Evolutionary conservation across 768 basidiomycete genomes (phyloP).

Genomic region (Lentinula detonsa): DNA sequence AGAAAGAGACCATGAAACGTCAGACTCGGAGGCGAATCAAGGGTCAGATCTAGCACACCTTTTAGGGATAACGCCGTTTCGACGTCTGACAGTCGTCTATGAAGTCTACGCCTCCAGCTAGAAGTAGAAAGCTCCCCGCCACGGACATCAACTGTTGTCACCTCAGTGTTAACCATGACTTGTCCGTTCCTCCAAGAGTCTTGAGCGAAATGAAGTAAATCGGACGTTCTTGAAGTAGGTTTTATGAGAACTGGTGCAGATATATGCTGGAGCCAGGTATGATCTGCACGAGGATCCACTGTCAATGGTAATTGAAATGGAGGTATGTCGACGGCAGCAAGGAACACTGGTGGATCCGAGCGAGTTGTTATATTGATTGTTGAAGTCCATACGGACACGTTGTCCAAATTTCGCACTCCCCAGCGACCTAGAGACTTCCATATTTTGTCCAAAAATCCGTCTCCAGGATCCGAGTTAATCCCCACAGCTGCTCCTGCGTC

Average conservation of each 20-base stretch:
- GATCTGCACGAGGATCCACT: constrained; percentile 42
- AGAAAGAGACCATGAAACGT: constrained; percentile 5
- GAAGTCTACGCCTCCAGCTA: constrained; percentile 43
- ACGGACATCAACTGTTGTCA: constrained; percentile 37
- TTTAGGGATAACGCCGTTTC: constrained; percentile 41
- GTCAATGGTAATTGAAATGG: constrained; percentile 53
- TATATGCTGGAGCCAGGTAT: constrained; percentile 53
- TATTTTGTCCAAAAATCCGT: constrained; percentile 37
- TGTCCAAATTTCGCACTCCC: constrained; percentile 51
- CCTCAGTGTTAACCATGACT: constrained; percentile 36
- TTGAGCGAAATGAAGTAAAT: constrained; percentile 43
- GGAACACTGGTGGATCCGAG: constrained; percentile 28
- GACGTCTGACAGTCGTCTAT: constrained; percentile 37
- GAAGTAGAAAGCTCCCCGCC: constrained; percentile 40
- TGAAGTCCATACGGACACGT: constrained; percentile 49
- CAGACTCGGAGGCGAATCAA: neutral
- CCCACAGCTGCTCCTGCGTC: constrained; percentile 60
- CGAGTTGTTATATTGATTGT: constrained; percentile 44
- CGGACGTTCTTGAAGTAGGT: constrained; percentile 47
- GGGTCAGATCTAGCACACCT: constrained; percentile 33
- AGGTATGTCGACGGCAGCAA: constrained; percentile 41
- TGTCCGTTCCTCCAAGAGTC: constrained; percentile 54
- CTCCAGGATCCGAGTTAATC: constrained; percentile 37
- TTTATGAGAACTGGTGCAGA: constrained; percentile 43
- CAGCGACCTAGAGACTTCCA: constrained; percentile 70